Conservation (phyloP, 2,329 filamentous ascomycete species). For the Aureobasidium melanogenum region DNA sequence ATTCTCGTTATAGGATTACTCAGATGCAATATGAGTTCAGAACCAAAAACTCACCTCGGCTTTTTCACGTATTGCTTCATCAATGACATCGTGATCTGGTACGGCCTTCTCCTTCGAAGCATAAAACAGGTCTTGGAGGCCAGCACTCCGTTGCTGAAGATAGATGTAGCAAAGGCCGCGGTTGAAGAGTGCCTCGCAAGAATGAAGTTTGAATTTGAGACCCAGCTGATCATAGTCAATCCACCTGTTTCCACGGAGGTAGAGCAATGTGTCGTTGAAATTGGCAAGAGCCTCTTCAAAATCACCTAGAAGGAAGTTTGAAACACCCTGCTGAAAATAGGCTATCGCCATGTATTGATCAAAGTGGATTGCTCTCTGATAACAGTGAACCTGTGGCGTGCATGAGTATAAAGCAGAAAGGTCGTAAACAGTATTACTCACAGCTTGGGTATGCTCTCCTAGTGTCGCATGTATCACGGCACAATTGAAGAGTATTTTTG, state of each 20-base stretch:
- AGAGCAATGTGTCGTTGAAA: conserved; percentile 95
- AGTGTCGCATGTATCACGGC: conserved; percentile 95
- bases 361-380: conserved; percentile 79
- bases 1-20: conserved; percentile 24
- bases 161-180: conserved; percentile 96
- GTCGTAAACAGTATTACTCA: conserved; percentile 39
- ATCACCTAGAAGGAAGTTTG: conserved; percentile 92
- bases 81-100: conserved; percentile 93
- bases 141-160: conserved; percentile 79
- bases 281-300: conserved; percentile 96
- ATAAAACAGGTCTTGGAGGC: conserved; percentile 82
- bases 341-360: conserved; percentile 95
- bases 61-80: conserved; percentile 88
- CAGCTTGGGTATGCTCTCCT: conserved; percentile 90
- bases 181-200: conserved; percentile 96
- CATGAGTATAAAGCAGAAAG: neutral
- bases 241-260: conserved; percentile 89
- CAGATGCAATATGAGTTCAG: neutral
- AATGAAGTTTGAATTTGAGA: conserved; percentile 91
- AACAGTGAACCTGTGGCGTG: conserved; percentile 69
- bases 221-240: conserved; percentile 97
- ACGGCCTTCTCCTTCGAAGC: conserved; percentile 95
- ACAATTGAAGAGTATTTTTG: conserved; percentile 97
- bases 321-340: conserved; percentile 97
- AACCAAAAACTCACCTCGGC: conserved; percentile 59